Evolutionary conservation across 2,329 filamentous ascomycete species (phyloP), one percentile per base, ranked within the genome.

Genomic region (Sclerotinia spermophila): DNA sequence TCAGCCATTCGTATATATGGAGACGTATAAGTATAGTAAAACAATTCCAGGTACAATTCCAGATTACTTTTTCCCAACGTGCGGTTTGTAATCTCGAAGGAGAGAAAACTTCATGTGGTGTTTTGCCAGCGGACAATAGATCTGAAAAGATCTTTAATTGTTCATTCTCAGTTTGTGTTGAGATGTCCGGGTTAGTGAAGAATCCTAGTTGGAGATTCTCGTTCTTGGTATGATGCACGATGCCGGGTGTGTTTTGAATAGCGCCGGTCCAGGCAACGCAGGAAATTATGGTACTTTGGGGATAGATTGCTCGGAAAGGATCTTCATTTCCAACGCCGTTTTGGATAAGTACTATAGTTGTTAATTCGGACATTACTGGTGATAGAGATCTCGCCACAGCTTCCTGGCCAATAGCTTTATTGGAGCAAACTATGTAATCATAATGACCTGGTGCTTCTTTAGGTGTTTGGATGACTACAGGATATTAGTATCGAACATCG

Each of bases 11-110:
- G 0, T 84, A 83, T 24, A 87, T 87, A 69, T 85, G 83, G 42
- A 83, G 81, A 0, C 84, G 81, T 0, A 85, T 85, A 2, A 89
- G 79, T 0, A 87, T 86, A 38, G 86, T 88, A 38, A 88, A 81
- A 0, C 87, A 84, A 74, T 90, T 90, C 84, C 86, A 89, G 0
- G 85, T 82, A 2, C 84, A 86, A 75, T 90, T 90, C 79, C 87
- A 82, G 0, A 89, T 80, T 0, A 89, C 82, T 77, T 90, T 90
- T 69, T 82, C 81, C 87, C 87, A 90, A 8, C 87, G 82, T 55
- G 84, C 82, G 0, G 82, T 76, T 71, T 90, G 86, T 13, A 90
- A 82, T 71, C 89, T 82, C 2, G 82, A 80, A 35, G 84, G 81
- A 5, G 56, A 62, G 2, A 69, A 40, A 27, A 86, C 78, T 21